Percentiles rank a stretch among this genome's conserved stretches.
Evolutionary conservation across 2,329 filamentous ascomycete species (phyloP).

Genomic region (Colletotrichum euphorbiae): DNA sequence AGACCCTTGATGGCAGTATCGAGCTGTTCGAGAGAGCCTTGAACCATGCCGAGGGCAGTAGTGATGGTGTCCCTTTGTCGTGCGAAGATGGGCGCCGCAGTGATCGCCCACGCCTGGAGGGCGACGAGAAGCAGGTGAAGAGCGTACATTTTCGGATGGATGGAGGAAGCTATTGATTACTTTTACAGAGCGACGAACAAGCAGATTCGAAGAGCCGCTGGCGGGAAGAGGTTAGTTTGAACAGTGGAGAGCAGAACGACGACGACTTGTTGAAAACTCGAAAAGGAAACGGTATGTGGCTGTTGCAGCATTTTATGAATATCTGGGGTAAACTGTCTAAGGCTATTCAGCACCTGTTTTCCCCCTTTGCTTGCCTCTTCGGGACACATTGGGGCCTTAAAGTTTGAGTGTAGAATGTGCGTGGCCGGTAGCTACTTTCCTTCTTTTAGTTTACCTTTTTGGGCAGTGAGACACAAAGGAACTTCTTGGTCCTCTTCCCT

Average conservation of each 20-base stretch:
- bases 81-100: conserved; percentile 23
- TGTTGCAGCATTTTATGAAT: conserved; percentile 31
- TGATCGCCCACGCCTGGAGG: conserved; percentile 35
- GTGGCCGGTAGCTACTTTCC: conserved; percentile 29
- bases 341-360: conserved; percentile 14
- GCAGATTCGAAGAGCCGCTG: not conserved
- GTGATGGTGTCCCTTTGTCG: conserved; percentile 30
- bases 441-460: conserved; percentile 24
- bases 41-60: conserved; percentile 23
- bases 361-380: conserved; percentile 19
- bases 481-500: conserved; percentile 11
- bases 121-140: conserved; percentile 23
- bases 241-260: conserved; percentile 16
- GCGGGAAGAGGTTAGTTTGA: not conserved
- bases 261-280: not conserved
- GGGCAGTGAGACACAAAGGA: conserved; percentile 31
- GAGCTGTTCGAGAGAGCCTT: conserved; percentile 21
- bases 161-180: conserved; percentile 3
- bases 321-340: not conserved
- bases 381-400: conserved; percentile 12
- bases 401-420: conserved; percentile 22
- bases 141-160: conserved; percentile 14
- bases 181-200: not conserved
- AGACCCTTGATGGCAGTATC: conserved; percentile 31
- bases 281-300: conserved; percentile 2